A percentile compares a stretch with the other conserved stretches of the same genome.
Evolutionary conservation across 306 rosid species (phyloP).

Genomic region (Quercus parvula): DNA sequence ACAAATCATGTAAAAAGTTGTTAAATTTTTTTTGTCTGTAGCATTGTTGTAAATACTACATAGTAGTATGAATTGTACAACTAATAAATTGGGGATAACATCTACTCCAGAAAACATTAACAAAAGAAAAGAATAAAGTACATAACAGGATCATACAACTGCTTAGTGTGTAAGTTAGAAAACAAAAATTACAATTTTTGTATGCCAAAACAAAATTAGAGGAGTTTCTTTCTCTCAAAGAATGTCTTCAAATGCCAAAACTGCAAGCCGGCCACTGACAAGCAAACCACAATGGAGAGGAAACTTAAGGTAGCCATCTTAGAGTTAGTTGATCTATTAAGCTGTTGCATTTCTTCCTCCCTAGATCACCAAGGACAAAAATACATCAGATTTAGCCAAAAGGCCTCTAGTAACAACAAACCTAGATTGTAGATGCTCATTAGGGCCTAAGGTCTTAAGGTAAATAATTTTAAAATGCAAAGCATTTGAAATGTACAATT

Average conservation of each 20-base stretch:
- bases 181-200: slow-evolving; percentile 1
- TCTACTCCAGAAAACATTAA: background rate
- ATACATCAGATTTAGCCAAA: slow-evolving; percentile 6
- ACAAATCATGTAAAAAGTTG: no score
- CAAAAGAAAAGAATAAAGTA: background rate
- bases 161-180: background rate
- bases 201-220: slow-evolving; percentile 29
- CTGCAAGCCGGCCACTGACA: slow-evolving; percentile 87
- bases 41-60: no score
- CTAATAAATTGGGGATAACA: background rate
- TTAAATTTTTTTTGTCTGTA: no score
- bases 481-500: no score
- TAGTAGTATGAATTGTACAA: background rate
- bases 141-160: slow-evolving; percentile 16
- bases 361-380: slow-evolving; percentile 36
- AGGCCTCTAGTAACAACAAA: no score
- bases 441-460: no score
- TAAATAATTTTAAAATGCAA: no score
- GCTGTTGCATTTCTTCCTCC: slow-evolving; percentile 91
- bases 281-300: slow-evolving; percentile 70
- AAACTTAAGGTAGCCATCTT: slow-evolving; percentile 78
- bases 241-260: slow-evolving; percentile 91
- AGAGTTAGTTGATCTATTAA: slow-evolving; percentile 63
- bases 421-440: no score
- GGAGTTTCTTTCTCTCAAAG: slow-evolving; percentile 91